These are phyloP conservation scores for Orbilia oligospora DNA, from an alignment of 2,329 filamentous ascomycete genomes.

Conservation along the genomic window DNA sequence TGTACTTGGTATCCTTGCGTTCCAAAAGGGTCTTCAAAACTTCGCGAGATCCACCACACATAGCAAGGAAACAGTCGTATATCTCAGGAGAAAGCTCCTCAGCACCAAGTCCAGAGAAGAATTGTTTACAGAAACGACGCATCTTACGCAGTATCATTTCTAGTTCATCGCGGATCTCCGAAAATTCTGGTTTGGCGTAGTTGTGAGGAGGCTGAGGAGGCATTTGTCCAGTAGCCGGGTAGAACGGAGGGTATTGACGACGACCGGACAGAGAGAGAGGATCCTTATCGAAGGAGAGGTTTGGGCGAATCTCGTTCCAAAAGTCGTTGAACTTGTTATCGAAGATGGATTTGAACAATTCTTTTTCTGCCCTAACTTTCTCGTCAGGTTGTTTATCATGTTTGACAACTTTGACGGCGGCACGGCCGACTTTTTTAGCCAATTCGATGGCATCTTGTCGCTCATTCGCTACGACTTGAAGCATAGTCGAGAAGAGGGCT, in stretches of 20 bases:
- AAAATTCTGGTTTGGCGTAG: neutral
- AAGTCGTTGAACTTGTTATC: neutral
- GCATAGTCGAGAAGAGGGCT: constrained; percentile 7
- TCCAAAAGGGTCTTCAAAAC: constrained; percentile 1
- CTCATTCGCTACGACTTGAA: neutral
- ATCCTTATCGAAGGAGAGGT: constrained; percentile 28
- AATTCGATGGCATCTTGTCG: neutral
- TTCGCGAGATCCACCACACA: constrained; percentile 23
- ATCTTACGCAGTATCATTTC: constrained; percentile 30
- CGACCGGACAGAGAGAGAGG: constrained; percentile 12
- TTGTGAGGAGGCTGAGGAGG: constrained; percentile 14
- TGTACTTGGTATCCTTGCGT: constrained; percentile 9
- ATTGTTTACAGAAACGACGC: constrained; percentile 21
- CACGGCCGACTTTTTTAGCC: neutral
- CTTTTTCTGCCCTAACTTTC: neutral
- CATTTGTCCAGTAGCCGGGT: constrained; percentile 7
- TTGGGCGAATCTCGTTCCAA: constrained; percentile 28
- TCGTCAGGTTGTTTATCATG: neutral
- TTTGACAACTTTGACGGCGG: neutral
- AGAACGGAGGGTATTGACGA: neutral
- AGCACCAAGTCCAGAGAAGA: neutral
- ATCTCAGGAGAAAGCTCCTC: constrained; percentile 10
- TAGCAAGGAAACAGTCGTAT: neutral
- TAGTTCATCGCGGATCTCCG: constrained; percentile 10
- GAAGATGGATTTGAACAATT: neutral